Base-by-base conservation (phyloP, 2,329 filamentous ascomycete species). In the Penicillium sp. region DNA sequence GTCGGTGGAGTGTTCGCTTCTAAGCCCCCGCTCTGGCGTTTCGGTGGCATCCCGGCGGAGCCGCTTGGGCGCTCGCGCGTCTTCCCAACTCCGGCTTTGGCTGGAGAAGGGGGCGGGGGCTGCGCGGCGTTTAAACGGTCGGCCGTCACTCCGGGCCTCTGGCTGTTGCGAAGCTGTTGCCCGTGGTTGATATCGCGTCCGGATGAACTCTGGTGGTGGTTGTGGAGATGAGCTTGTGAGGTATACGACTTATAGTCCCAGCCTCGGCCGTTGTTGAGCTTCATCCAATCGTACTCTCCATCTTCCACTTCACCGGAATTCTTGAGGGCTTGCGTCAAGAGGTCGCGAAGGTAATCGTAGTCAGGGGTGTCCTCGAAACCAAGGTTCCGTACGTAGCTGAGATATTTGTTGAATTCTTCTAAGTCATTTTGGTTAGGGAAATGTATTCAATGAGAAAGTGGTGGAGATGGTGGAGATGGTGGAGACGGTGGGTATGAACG, bases 261-360 rank as follows among this genome's bases (percentile, higher is more conserved):
- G 58, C 91, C 91, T 77, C 96, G 94, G 63, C 87, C 87, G 76
- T 91, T 90, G 79, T 91, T 94, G 64, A 96, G 82, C 82, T 96
- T 97, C 91, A 97, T 96, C 94, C 94, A 99, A 78, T 99, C 94
- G 74, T 97, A 99, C 73, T 97, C 93, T 68, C 94, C 94, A 74
- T 99, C 94, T 72, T 97, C 94, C 7, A 97, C 87, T 66, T 96
- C 92, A 49, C 92, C 92, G 2, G 89, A 89, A 71, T 91, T 93
- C 83, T 97, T 96, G 59, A 97, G 83, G 17, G 93, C 91, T 75
- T 96, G 90, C 1, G 93, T 97, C 78, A 99, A 96, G 50, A 99
- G 85, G 68, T 97, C 93, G 42, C 94, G 89, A 52, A 97, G 84
- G 75, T 97, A 96, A 73, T 97, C 94, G 78, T 99, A 99, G 76